Percentiles rank a stretch among this genome's conserved stretches.
These are phyloP conservation scores for Eleusine coracana DNA, from an alignment of 176 grass and related monocot species.

Conservation along the genomic window DNA sequence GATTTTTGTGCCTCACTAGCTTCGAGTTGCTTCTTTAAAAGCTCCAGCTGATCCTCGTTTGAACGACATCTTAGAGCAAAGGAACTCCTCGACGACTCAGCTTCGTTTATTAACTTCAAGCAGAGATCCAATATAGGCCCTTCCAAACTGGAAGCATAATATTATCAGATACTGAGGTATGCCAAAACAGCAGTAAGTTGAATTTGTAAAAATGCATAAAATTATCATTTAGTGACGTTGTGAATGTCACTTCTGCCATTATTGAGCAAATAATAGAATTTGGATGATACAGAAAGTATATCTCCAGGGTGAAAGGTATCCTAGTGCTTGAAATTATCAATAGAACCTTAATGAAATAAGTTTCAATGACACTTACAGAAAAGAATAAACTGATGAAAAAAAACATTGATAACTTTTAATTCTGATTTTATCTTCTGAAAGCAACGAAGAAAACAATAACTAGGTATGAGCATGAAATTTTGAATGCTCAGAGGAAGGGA, in stretches of 20 bases:
- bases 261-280: not conserved
- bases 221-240: not conserved
- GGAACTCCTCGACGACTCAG: slow-evolving; percentile 68
- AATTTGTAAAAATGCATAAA: not conserved
- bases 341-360: not conserved
- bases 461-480: not conserved
- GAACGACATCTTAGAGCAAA: slow-evolving; percentile 64
- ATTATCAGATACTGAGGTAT: slow-evolving; percentile 8
- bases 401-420: not conserved
- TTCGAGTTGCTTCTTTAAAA: slow-evolving; percentile 71
- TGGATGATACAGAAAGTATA: slow-evolving; percentile 9
- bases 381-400: not conserved
- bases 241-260: not conserved
- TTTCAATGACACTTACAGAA: not conserved
- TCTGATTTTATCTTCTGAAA: slow-evolving; percentile 7
- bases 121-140: slow-evolving; percentile 76
- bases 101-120: slow-evolving; percentile 69
- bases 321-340: not conserved
- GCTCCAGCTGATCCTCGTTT: slow-evolving; percentile 71
- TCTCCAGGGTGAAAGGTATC: not conserved
- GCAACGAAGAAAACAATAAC: not conserved
- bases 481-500: slow-evolving; percentile 10
- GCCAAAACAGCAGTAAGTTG: slow-evolving; percentile 20
- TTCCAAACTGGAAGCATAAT: slow-evolving; percentile 61
- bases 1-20: slow-evolving; percentile 69